A percentile compares a stretch with the other conserved stretches of the same genome.
Conservation (phyloP, 2,329 filamentous ascomycete species). For the Exutisphaerella laricina region DNA sequence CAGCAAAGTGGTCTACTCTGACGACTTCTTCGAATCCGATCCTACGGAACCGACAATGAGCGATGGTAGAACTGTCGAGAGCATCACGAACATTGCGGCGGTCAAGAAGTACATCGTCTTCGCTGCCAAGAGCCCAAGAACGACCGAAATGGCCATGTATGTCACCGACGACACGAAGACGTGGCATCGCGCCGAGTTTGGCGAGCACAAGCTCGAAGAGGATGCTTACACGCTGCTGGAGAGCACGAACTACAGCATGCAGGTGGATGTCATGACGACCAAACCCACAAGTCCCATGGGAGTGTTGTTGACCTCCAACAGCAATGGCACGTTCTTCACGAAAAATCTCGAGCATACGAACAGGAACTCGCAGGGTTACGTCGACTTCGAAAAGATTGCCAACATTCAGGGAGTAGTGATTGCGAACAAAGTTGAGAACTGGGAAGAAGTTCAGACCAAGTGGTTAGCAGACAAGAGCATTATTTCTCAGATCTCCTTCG, state of each 20-base stretch:
- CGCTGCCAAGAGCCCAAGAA: slow-evolving; percentile 71
- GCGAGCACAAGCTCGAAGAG: slow-evolving; percentile 76
- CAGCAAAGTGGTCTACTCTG: slow-evolving; percentile 72
- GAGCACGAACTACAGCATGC: slow-evolving; percentile 95
- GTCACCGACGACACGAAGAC: slow-evolving; percentile 75
- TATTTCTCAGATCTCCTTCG: slow-evolving; percentile 81
- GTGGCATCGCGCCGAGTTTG: slow-evolving; percentile 91
- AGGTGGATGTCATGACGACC: slow-evolving; percentile 82
- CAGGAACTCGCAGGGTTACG: slow-evolving; percentile 65
- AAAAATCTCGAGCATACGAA: slow-evolving; percentile 91
- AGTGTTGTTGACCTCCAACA: slow-evolving; percentile 90
- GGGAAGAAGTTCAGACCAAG: slow-evolving; percentile 62
- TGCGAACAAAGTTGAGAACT: slow-evolving; percentile 85
- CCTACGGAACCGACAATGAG: slow-evolving; percentile 69
- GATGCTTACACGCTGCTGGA: slow-evolving; percentile 88
- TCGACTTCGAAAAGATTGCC: slow-evolving; percentile 93
- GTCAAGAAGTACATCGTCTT: slow-evolving; percentile 85
- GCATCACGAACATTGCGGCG: slow-evolving; percentile 72
- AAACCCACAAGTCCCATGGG: slow-evolving; percentile 58
- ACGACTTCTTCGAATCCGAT: slow-evolving; percentile 69
- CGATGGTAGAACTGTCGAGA: slow-evolving; percentile 65
- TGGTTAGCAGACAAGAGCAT: slow-evolving; percentile 56
- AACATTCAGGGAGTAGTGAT: slow-evolving; percentile 89
- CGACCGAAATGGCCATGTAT: slow-evolving; percentile 86
- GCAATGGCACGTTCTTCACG: slow-evolving; percentile 93